Base-by-base conservation (phyloP, 495 filamentous ascomycete genomes). In the Podospora pseudoanserina region DNA sequence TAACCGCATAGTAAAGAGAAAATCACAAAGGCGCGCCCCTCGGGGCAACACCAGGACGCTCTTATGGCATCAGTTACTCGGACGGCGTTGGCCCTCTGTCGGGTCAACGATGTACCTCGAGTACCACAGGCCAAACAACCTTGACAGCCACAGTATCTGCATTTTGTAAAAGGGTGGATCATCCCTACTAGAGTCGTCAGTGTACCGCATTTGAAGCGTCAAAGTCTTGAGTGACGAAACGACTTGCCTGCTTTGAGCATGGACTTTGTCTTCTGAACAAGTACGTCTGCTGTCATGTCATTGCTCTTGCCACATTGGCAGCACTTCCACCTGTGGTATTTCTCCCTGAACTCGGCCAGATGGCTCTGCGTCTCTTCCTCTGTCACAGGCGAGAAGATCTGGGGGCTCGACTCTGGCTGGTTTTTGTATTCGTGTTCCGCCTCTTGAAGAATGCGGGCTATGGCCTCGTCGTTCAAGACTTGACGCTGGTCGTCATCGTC, bases 1-100 rank as follows among this genome's bases (percentile, higher is more conserved):
- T 60, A 67, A 65, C 15, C 79, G 28, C 78, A 80, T 19, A 74
- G 71, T 0, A 80, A 67, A 20, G 73, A 73, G 64, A 77, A 80
- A 19, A 74, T 65, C 18, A 80, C 70, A n/a, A 75, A 76, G 5
- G 76, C 20, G 7, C 76, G 69, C 2, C 74, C 75, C 11, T 63
- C 11, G 19, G 75, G 69, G 64, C 79, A 81, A 66, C 78, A 80
- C 76, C 77, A 80, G 20, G 4, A 26, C 53, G 39, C 59, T 23
- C 9, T 0, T 49, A 49, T 49, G 39, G 39, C 15, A n/a, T 4
- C 6, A 5, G 61, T 67, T 16, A 30, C 16, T 7, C 7, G n/a
- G 39, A 15, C 19, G 4, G 2, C 39, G 9, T 3, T 49, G 30
- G 4, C 30, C 9, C 6, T 49, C 13, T 49, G 2, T 49, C 9